Evolutionary conservation across 169 alveolate species (phyloP).

Genomic region (Eimeria zaria): DNA sequence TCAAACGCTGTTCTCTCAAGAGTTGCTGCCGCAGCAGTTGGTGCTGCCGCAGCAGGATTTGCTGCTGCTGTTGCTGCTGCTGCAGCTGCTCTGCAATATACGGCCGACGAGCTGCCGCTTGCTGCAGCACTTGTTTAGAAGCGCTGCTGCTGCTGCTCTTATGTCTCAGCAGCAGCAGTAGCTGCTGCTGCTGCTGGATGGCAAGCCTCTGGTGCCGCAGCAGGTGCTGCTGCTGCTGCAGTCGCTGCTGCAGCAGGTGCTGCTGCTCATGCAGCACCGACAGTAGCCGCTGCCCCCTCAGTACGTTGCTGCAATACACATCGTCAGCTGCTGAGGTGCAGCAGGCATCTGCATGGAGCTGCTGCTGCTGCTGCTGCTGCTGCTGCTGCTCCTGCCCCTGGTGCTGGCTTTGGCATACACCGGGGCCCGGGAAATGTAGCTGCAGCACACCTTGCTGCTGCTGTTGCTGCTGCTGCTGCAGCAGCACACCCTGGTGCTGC

Average conservation of each 20-base stretch:
- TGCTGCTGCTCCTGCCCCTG: conserved; percentile 26
- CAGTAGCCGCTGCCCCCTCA: neutral
- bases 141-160: conserved; percentile 1
- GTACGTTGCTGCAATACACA: neutral
- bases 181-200: conserved; percentile 29
- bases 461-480: no score
- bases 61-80: conserved; percentile 50
- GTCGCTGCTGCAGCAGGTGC: conserved; percentile 19
- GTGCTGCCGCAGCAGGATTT: neutral
- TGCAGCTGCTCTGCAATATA: conserved; percentile 1
- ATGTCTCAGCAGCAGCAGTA: neutral
- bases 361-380: conserved; percentile 12
- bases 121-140: neutral
- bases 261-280: neutral
- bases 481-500: conserved; percentile 9
- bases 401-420: neutral
- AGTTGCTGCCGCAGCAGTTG: conserved; percentile 15
- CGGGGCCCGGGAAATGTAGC: neutral
- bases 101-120: neutral
- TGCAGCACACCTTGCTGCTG: neutral
- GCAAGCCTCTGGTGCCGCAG: conserved; percentile 2
- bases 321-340: neutral
- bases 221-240: conserved; percentile 47
- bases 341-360: neutral
- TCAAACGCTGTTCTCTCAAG: neutral